A percentile compares a stretch with the other conserved stretches of the same genome.
Evolutionary conservation across 805 yeast species (phyloP).

Genomic region (Suhomyces prunicola): DNA sequence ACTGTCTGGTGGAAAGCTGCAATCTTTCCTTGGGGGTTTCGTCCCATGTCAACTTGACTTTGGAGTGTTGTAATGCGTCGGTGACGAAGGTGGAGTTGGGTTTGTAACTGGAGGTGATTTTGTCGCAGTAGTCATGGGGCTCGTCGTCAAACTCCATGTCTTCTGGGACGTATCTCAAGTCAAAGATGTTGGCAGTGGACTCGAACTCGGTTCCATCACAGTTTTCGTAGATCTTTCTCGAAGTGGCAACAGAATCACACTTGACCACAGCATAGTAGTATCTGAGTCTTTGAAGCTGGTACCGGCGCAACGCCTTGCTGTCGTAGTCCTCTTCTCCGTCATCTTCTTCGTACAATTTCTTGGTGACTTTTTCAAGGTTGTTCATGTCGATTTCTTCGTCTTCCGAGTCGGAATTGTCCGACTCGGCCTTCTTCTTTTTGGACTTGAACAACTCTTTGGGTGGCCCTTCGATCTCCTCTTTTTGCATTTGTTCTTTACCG

Average conservation of each 20-base stretch:
- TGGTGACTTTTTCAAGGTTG: slow-evolving; percentile 60
- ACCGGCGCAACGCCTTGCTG: slow-evolving; percentile 76
- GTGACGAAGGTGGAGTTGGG: slow-evolving; percentile 79
- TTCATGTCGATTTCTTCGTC: slow-evolving; percentile 41
- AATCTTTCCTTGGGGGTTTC: slow-evolving; percentile 92
- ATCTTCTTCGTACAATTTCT: slow-evolving; percentile 72
- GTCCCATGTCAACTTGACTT: slow-evolving; percentile 96
- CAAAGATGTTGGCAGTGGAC: slow-evolving; percentile 91
- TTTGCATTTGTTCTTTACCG: slow-evolving; percentile 88
- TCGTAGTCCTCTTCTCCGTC: slow-evolving; percentile 83
- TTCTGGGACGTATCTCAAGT: slow-evolving; percentile 88
- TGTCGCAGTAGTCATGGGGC: slow-evolving; percentile 69
- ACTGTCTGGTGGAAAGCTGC: slow-evolving; percentile 72
- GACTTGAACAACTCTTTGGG: slow-evolving; percentile 74
- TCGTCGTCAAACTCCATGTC: slow-evolving; percentile 79
- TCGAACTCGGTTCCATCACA: slow-evolving; percentile 97
- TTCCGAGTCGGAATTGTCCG: slow-evolving; percentile 33
- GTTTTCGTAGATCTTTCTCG: slow-evolving; percentile 71
- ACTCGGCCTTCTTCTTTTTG: slow-evolving; percentile 30
- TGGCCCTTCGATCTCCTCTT: slow-evolving; percentile 90
- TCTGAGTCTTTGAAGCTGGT: slow-evolving; percentile 88
- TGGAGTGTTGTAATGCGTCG: slow-evolving; percentile 94
- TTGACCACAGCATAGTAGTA: slow-evolving; percentile 89
- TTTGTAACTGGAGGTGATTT: slow-evolving; percentile 72
- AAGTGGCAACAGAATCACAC: slow-evolving; percentile 72